Base-by-base conservation (phyloP, 1,284 basidiomycete genomes). In the Tremellales sp. region DNA sequence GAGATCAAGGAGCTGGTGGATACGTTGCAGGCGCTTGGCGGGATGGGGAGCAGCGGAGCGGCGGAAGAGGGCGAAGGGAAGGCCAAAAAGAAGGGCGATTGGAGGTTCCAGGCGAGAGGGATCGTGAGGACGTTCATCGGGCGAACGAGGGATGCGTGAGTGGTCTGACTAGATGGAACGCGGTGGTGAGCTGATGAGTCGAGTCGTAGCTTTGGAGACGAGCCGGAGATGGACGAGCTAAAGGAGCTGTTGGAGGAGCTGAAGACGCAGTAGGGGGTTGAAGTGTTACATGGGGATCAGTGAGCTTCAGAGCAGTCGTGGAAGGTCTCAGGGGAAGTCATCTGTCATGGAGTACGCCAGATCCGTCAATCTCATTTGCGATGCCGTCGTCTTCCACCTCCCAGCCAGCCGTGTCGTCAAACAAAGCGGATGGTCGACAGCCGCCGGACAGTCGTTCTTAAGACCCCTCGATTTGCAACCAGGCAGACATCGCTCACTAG, bases 51-150 rank as follows among this genome's bases (percentile, higher is more conserved):
- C 28, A 75, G 72, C 34, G 58, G 61, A 48, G 58, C 36, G 14
- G 26, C 34, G 14, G 51, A 56, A 43, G 64, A 56, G 49, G 58
- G 44, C 44, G 58, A 47, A 36, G 77, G 22, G 72, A 68, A 61
- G 82, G 81, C 63, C 28, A 63, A 62, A 45, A 74, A 74, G 50
- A 70, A 74, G 59, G 72, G 70, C 12, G 76, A 78, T 57, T 97
- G 93, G 90, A 78, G 77, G 66, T 80, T 87, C 66, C 89, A 94
- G 72, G 90, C 85, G 32, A 79, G 86, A 48, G 94, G 88, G 52
- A 77, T 97, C 48, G 81, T 97, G 45, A 77, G 93, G 65, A 86
- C 84, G 34, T 97, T 97, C 69, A 80, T 92, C 73, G 90, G 86
- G 3, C 58, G 77, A 43, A 78, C 77, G n/a, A 70, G 64, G 57